These are phyloP conservation scores for Rhododendron henanense DNA, from an alignment of 148 eudicot genomes.

Conservation along the genomic window DNA sequence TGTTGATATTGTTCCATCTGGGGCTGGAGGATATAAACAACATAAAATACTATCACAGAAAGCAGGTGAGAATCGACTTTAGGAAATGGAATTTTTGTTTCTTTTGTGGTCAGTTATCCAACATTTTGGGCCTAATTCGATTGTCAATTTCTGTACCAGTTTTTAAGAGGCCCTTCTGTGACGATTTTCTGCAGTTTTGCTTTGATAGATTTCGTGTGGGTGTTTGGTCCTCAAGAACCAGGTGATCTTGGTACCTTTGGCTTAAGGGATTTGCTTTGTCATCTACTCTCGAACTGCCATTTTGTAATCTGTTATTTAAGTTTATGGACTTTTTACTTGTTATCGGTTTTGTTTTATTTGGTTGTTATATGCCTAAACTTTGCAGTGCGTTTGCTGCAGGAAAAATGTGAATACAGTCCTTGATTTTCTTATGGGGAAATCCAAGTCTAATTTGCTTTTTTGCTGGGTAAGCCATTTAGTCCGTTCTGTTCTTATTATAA, in stretches of 20 bases:
- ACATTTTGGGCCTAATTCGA: slow-evolving; percentile 12
- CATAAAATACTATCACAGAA: slow-evolving; percentile 36
- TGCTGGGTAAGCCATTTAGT: slow-evolving; percentile 55
- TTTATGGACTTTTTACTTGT: background rate
- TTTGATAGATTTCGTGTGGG: slow-evolving; percentile 74
- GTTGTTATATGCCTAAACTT: background rate
- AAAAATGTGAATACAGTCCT: slow-evolving; percentile 38
- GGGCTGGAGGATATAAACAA: slow-evolving; percentile 26
- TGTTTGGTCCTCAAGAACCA: slow-evolving; percentile 75
- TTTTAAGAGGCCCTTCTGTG: slow-evolving; percentile 79
- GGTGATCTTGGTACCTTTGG: slow-evolving; percentile 32
- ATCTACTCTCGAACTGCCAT: background rate
- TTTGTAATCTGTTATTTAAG: background rate
- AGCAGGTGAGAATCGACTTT: slow-evolving; percentile 43
- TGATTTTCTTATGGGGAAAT: slow-evolving; percentile 53
- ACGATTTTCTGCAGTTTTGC: slow-evolving; percentile 75
- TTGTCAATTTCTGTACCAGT: slow-evolving; percentile 37
- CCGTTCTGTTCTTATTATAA: background rate
- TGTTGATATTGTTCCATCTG: slow-evolving; percentile 44
- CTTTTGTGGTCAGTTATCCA: background rate
- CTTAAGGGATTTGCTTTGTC: slow-evolving; percentile 1
- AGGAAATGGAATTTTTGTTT: background rate
- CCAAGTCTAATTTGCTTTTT: slow-evolving; percentile 35
- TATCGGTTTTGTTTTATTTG: background rate
- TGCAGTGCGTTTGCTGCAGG: slow-evolving; percentile 36